Evolutionary conservation across 2,329 filamentous ascomycete genomes (phyloP).

Genomic region (Penicillium crustosum): DNA sequence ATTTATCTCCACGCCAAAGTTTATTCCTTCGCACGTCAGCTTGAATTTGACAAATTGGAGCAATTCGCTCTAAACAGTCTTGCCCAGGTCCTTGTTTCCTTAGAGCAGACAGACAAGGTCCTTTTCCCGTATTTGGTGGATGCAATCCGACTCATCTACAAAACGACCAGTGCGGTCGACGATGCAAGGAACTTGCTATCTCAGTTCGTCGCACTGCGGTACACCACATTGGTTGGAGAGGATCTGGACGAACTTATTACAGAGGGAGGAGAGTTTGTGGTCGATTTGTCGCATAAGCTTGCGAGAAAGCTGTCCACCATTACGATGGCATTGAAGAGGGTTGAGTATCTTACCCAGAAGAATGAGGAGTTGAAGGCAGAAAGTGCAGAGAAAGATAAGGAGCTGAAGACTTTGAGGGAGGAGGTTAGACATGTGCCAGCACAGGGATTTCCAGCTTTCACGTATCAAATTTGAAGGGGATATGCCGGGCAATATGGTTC

Average conservation of each 20-base stretch:
- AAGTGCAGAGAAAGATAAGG: not conserved
- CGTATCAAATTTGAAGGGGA: conserved; percentile 1
- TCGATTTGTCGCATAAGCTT: conserved; percentile 11
- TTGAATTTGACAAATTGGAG: conserved; percentile 1
- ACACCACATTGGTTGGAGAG: conserved; percentile 1
- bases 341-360: not conserved
- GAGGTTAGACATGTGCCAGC: not conserved
- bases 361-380: not conserved
- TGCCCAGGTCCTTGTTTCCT: not conserved
- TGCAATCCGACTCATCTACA: conserved; percentile 8
- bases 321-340: not conserved
- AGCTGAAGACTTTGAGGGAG: conserved; percentile 2
- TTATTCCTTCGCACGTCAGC: conserved; percentile 8
- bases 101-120: not conserved
- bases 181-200: conserved; percentile 7
- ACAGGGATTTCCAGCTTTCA: not conserved
- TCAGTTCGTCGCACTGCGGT: conserved; percentile 9
- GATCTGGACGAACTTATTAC: not conserved
- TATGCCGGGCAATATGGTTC: not conserved
- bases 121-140: conserved; percentile 4
- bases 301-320: not conserved
- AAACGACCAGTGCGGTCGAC: not conserved
- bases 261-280: conserved; percentile 11
- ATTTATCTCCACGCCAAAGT: conserved; percentile 9
- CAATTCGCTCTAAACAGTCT: conserved; percentile 1